Evolutionary conservation across 2,329 filamentous ascomycete genomes (phyloP).

Genomic region (Elsinoe ampelina): DNA sequence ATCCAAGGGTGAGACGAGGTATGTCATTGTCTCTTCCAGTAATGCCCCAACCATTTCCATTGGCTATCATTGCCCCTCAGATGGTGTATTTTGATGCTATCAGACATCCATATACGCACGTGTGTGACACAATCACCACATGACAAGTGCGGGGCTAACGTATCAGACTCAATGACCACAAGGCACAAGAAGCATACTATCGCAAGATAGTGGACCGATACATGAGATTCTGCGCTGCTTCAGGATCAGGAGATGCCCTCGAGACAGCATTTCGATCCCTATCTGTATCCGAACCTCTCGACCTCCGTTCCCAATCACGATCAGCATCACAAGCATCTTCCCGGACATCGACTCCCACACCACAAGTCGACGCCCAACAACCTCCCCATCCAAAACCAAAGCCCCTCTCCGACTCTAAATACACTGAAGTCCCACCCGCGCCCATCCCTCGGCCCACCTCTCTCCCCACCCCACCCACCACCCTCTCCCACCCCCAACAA

Average conservation of each 20-base stretch:
- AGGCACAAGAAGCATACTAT: conserved; percentile 77
- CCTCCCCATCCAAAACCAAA: neutral
- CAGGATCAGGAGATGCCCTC: conserved; percentile 61
- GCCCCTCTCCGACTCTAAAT: conserved; percentile 15
- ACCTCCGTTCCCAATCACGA: neutral
- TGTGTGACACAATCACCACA: too few species aligned
- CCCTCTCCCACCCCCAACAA: conserved; percentile 14
- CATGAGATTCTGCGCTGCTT: conserved; percentile 75
- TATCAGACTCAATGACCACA: conserved; percentile 48
- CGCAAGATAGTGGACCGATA: conserved; percentile 80
- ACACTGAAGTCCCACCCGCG: conserved; percentile 5
- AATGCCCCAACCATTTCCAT: neutral
- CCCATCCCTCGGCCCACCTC: neutral
- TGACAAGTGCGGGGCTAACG: neutral
- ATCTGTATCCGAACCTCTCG: conserved; percentile 25
- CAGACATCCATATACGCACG: too few species aligned
- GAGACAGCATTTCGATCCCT: conserved; percentile 66
- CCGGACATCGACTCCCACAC: neutral
- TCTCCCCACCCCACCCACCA: conserved; percentile 14
- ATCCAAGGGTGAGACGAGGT: conserved; percentile 86
- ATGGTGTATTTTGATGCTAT: too few species aligned
- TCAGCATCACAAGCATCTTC: neutral
- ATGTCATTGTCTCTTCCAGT: conserved; percentile 18
- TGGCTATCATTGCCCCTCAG: neutral
- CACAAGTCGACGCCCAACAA: neutral